These are phyloP conservation scores for Rostrohypoxylon terebratum DNA, from an alignment of 495 filamentous ascomycete genomes.

Conservation along the genomic window DNA sequence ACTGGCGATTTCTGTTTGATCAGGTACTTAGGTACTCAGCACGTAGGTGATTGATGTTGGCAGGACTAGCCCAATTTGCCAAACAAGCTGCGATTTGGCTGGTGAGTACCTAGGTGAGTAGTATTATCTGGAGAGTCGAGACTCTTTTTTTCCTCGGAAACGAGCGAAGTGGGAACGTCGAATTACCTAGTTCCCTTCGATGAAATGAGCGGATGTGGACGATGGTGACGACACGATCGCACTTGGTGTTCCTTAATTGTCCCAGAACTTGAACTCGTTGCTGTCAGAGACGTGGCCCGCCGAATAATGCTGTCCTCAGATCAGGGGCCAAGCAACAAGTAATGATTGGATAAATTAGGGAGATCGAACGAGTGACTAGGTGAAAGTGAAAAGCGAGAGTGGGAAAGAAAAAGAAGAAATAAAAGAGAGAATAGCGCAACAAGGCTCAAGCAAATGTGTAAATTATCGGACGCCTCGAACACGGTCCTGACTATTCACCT, in stretches of 20 bases:
- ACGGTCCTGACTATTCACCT: slow-evolving; percentile 13
- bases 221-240: slow-evolving; percentile 39
- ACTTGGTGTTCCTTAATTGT: slow-evolving; percentile 39
- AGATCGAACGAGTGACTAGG: slow-evolving; percentile 47
- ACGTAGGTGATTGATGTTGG: slow-evolving; percentile 6
- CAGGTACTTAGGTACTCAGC: slow-evolving; percentile 24
- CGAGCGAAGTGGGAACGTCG: slow-evolving; percentile 33
- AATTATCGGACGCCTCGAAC: slow-evolving; percentile 19
- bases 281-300: slow-evolving; percentile 47
- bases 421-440: slow-evolving; percentile 23
- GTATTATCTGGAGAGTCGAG: slow-evolving; percentile 18
- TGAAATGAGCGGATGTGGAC: slow-evolving; percentile 41
- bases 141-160: slow-evolving; percentile 35
- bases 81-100: slow-evolving; percentile 19
- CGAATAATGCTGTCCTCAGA: slow-evolving; percentile 49
- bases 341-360: slow-evolving; percentile 36
- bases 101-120: neutral
- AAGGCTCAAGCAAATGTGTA: slow-evolving; percentile 28
- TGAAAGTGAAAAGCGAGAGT: slow-evolving; percentile 15
- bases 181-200: slow-evolving; percentile 34
- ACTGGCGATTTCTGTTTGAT: slow-evolving; percentile 30
- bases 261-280: slow-evolving; percentile 35
- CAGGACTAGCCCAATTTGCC: slow-evolving; percentile 33
- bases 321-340: slow-evolving; percentile 43
- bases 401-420: slow-evolving; percentile 18